Evolutionary conservation across 768 basidiomycete species (phyloP), one percentile per base, ranked within the genome.

Genomic region (Kwoniella sp.): DNA sequence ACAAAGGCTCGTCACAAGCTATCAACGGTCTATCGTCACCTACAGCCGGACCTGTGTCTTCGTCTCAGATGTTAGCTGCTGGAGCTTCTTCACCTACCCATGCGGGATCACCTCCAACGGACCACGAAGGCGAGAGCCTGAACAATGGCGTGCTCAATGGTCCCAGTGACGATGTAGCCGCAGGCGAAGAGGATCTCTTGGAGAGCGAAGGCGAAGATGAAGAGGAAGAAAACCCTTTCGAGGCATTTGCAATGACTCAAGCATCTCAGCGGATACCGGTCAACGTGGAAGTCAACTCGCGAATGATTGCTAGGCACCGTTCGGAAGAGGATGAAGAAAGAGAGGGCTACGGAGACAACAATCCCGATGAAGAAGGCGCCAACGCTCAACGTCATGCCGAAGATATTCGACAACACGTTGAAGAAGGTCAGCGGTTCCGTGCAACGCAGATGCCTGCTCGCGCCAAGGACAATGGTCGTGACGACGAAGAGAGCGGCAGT

Each of bases 281-380:
- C 1, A 69, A 75, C 15, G 62, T 68, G 23, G 75, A 77, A 22
- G 69, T 77, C 34, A 72, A 77, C 38, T 54, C 64, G 4, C 30
- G 64, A 20, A 53, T 63, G 23, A 70, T 77, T 9, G 55, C 66
- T 20, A 58, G 73, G 13, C 52, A 69, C 52, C 13, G 22, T 15
- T 47, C 63, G 5, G 61, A 62, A 0, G 69, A 66, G 7, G 81
- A 83, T 48, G 80, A 80, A 3, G 79, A 81, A 0, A 79, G 80
- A 26, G 75, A 78, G 23, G 76, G 79, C 17, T 79, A 77, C 62
- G 53, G 52, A 7, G 80, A 81, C 0, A 79, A 81, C 22, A 75
- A 79, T 29, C 75, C 79, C 8, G 80, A 79, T 63, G 69, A 70
- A 12, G 68, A 71, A 34, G 55, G 57, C 4, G 70, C 47, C 4